Base-by-base conservation (phyloP, 805 yeast species). In the Saccharomycopsis lassenensis region DNA sequence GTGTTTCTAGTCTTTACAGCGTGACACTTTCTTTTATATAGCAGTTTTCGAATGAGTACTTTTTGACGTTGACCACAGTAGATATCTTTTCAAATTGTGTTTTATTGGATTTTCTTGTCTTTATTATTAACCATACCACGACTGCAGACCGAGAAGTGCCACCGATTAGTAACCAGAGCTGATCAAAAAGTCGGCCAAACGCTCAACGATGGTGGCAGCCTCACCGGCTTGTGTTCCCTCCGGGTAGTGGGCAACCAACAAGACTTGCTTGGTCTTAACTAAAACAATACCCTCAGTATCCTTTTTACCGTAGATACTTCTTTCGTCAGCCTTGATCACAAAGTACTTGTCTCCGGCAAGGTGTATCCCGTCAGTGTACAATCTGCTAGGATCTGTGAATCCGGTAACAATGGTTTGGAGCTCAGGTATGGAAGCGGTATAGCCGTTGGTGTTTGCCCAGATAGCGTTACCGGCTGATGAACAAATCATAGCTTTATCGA, bases 141-240 rank as follows among this genome's bases (percentile, higher is more conserved):
- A n/a, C n/a, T n/a, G n/a, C n/a, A n/a, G n/a, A n/a, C n/a, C n/a
- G n/a, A n/a, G n/a, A n/a, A n/a, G n/a, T n/a, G 5, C 10, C 7
- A 16, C 7, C 8, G 18, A 11, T 52, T 68, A 89, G 60, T 83
- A 87, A 41, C 85, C 82, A 37, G 81, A 89, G 52, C 85, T 67
- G 56, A 89, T 85, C 62, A 91, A 71, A 55, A 91, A 87, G 57
- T 91, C 97, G 31, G 94, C 97, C 65, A 91, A 70, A 54, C 85
- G 89, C 60, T 91, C 98, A 39, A 89, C 95, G 46, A 87, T 82
- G 52, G 80, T 74, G 41, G 96, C 82, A 36, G 97, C 97, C 56
- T 84, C 95, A 49, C 94, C 95, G 22, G 97, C 84, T 58, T 78
- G 89, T 31, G 83, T 80, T 38, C 87, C 87, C 8, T 82, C 73